Evolutionary conservation across 2,329 filamentous ascomycete genomes (phyloP).

Genomic region (Epichloe glyceriae): DNA sequence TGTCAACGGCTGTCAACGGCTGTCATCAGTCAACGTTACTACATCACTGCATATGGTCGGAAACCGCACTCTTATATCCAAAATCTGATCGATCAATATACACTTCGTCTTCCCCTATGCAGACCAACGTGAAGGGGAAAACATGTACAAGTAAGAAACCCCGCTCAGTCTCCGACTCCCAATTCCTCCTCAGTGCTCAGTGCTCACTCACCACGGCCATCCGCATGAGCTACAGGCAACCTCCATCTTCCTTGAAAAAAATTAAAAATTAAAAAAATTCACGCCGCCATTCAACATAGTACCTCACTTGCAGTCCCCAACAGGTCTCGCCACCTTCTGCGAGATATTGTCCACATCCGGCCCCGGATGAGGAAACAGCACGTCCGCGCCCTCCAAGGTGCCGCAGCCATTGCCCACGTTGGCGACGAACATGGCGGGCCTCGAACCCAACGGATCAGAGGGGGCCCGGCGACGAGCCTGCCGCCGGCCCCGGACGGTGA

Average conservation of each 20-base stretch:
- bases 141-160: no score
- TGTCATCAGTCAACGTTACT: no score
- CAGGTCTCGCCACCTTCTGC: constrained; percentile 22
- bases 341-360: constrained; percentile 31
- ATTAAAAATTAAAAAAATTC: constrained; percentile 1
- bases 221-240: no score
- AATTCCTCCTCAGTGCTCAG: not conserved
- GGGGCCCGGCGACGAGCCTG: constrained; percentile 11
- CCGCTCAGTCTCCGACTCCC: no score
- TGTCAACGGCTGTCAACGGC: no score
- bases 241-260: not conserved
- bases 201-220: not conserved
- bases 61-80: no score
- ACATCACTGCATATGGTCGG: no score
- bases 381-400: constrained; percentile 43
- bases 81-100: no score
- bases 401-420: constrained; percentile 50
- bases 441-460: constrained; percentile 31
- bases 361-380: constrained; percentile 55
- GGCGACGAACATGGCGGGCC: constrained; percentile 58
- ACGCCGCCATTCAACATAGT: not conserved
- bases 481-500: constrained; percentile 42
- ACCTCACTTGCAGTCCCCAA: constrained; percentile 11
- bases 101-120: no score
- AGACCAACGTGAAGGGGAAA: no score